phyloP scores from a whole-genome alignment of 257 asterid species.

The Salvia miltiorrhiza region DNA sequence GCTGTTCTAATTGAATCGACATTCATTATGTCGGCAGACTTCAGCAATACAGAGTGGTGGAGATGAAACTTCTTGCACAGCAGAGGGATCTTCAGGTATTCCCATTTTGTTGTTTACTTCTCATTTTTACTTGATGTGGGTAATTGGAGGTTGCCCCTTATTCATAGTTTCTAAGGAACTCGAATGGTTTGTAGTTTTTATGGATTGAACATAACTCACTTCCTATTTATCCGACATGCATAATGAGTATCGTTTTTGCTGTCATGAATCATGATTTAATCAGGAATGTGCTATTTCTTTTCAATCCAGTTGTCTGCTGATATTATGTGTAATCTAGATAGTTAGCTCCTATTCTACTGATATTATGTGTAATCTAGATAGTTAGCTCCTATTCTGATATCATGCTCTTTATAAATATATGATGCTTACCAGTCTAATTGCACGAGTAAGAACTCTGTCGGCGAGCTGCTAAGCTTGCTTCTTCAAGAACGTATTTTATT shows the following conservation, averaged over 20 bases:
- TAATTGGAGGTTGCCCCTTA: not conserved
- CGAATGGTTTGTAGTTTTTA: not conserved
- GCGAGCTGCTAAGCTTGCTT: not conserved
- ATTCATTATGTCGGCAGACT: conserved; percentile 38
- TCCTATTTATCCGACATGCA: not conserved
- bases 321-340: not conserved
- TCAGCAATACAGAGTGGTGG: conserved; percentile 63
- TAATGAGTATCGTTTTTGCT: not conserved
- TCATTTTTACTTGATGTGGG: conserved; percentile 2
- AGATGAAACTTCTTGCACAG: conserved; percentile 66
- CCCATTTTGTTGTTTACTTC: not conserved
- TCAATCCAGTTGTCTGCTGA: not conserved
- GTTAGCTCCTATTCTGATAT: not conserved
- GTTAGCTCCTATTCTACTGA: not conserved
- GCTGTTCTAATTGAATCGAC: not conserved
- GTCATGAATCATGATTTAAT: not conserved
- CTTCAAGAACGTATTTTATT: not conserved
- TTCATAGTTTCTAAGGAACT: not conserved
- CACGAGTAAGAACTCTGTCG: not conserved
- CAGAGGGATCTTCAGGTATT: conserved; percentile 73
- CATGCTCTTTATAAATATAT: not conserved
- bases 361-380: not conserved
- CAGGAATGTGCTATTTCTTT: not conserved
- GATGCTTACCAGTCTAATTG: not conserved
- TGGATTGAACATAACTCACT: not conserved